phyloP scores from a whole-genome alignment of 1,139 yeast genomes.

The Zygosaccharomyces pseudobailii region DNA sequence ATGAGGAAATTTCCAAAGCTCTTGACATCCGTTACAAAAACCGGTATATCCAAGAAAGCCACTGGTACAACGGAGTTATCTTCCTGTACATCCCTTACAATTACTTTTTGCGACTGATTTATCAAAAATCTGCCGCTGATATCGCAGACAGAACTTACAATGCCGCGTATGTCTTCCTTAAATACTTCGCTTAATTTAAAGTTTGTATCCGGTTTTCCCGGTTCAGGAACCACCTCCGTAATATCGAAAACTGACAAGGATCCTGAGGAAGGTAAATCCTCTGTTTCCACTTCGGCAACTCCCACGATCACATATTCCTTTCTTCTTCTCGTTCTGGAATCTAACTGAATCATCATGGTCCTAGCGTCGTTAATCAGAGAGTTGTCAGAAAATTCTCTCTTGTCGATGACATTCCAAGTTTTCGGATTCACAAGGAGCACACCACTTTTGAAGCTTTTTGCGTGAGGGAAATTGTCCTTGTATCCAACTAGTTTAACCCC shows the following conservation, averaged over 20 bases:
- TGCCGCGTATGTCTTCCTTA: slow-evolving; percentile 77
- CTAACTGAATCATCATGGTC: slow-evolving; percentile 34
- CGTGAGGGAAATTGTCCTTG: slow-evolving; percentile 47
- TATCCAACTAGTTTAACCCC: slow-evolving; percentile 59
- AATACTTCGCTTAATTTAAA: slow-evolving; percentile 73
- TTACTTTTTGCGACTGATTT: slow-evolving; percentile 82
- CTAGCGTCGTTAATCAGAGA: slow-evolving; percentile 48
- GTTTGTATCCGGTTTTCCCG: slow-evolving; percentile 79
- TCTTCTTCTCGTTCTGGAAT: slow-evolving; percentile 50
- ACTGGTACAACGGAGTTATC: slow-evolving; percentile 54
- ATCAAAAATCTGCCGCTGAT: slow-evolving; percentile 80
- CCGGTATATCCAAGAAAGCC: slow-evolving; percentile 83
- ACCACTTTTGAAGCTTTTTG: slow-evolving; percentile 53
- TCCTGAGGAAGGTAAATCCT: slow-evolving; percentile 81
- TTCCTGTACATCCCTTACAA: slow-evolving; percentile 74
- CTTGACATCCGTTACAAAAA: slow-evolving; percentile 75
- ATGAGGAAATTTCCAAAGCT: slow-evolving; percentile 74
- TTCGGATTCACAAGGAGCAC: slow-evolving; percentile 66
- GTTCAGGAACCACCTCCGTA: slow-evolving; percentile 85
- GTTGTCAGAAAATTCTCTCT: slow-evolving; percentile 58
- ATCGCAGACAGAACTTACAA: slow-evolving; percentile 74
- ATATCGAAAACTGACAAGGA: slow-evolving; percentile 70
- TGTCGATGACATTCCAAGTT: slow-evolving; percentile 75
- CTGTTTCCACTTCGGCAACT: slow-evolving; percentile 70
- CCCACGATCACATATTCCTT: slow-evolving; percentile 77